phyloP scores from a whole-genome alignment of 257 asterid genomes.

The Marsdenia floribunda region DNA sequence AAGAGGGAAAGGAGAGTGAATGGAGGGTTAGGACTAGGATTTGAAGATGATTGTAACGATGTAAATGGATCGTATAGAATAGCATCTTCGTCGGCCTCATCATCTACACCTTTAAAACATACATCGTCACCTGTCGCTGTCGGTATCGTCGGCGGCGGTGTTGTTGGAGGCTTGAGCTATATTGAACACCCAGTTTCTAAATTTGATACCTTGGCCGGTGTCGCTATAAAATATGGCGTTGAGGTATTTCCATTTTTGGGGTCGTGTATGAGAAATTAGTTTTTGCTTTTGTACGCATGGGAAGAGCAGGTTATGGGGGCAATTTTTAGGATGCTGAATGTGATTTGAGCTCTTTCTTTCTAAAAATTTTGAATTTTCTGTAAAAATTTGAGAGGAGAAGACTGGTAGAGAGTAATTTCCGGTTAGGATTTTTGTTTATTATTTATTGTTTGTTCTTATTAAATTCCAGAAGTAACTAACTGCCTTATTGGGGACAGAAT shows the following conservation, averaged over 20 bases:
- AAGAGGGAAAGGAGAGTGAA: conserved; percentile 28
- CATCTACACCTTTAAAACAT: conserved; percentile 2
- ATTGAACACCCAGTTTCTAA: conserved; percentile 62
- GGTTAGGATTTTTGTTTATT: background rate
- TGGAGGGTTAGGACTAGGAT: conserved; percentile 31
- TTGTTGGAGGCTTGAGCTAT: conserved; percentile 26
- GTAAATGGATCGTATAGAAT: conserved; percentile 4
- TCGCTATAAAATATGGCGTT: conserved; percentile 85
- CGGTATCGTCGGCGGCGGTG: conserved; percentile 22
- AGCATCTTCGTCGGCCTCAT: conserved; percentile 9
- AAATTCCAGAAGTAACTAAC: background rate
- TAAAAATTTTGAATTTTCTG: background rate
- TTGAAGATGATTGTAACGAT: conserved; percentile 9
- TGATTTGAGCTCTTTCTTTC: background rate
- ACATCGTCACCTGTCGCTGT: conserved; percentile 19
- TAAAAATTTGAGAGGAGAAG: background rate
- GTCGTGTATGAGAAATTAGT: background rate
- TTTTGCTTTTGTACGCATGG: background rate
- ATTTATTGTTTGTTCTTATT: background rate
- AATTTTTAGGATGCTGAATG: background rate
- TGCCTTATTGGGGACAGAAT: background rate
- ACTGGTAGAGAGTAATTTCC: background rate
- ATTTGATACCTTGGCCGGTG: conserved; percentile 83
- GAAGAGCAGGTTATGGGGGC: background rate
- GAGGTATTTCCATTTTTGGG: conserved; percentile 39